Percentiles rank a stretch among this genome's conserved stretches.
Conservation (phyloP, 345 rosid species). For the Carallia brachiata region DNA sequence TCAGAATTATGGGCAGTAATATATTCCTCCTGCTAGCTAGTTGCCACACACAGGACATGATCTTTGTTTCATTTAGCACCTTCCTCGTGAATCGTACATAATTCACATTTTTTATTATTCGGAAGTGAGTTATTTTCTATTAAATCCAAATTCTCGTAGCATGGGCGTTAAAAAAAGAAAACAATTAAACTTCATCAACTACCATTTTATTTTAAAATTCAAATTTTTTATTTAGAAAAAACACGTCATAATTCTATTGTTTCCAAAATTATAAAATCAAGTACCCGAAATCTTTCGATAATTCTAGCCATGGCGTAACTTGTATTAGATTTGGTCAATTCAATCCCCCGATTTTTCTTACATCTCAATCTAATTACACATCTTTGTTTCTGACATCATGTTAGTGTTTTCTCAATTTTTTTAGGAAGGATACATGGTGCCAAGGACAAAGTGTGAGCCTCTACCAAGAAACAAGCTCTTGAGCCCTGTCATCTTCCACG, state of each 20-base stretch:
- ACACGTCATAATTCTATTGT: too few relatives aligned
- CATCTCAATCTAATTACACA: too few relatives aligned
- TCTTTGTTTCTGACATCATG: too few relatives aligned
- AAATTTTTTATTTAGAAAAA: too few relatives aligned
- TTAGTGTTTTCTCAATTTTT: not conserved
- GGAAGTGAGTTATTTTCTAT: too few relatives aligned
- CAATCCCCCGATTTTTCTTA: not conserved
- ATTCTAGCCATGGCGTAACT: not conserved
- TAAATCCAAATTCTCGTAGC: too few relatives aligned
- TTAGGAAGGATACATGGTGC: slow-evolving; percentile 77
- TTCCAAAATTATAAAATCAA: not conserved
- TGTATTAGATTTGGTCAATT: not conserved
- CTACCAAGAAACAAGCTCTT: slow-evolving; percentile 67
- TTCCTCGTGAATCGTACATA: not conserved
- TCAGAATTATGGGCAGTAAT: not conserved
- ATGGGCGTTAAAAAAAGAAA: too few relatives aligned
- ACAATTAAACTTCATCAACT: too few relatives aligned
- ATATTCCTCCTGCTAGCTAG: not conserved
- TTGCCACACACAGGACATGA: too few relatives aligned
- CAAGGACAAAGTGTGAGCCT: slow-evolving; percentile 59
- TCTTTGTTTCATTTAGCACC: not conserved
- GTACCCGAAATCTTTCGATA: not conserved
- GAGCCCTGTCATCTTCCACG: slow-evolving; percentile 70
- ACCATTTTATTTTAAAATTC: too few relatives aligned
- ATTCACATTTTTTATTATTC: not conserved